phyloP scores from a whole-genome alignment of 345 rosid species.

The Gossypium stocksii region DNA sequence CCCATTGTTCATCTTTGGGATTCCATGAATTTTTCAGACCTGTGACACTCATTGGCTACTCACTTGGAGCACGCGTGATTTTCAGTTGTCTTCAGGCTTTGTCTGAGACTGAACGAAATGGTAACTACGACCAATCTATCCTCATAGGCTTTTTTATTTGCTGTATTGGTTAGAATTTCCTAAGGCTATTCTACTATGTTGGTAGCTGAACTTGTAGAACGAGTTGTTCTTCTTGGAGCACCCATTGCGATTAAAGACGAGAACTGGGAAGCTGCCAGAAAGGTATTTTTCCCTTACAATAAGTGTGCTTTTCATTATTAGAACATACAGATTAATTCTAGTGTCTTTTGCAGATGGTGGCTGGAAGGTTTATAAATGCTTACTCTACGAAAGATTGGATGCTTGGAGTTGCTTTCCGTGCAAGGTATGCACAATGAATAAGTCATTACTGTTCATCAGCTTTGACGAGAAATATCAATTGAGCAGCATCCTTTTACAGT shows the following conservation, averaged over 20 bases:
- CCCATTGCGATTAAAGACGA: constrained; percentile 72
- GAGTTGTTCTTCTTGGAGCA: constrained; percentile 92
- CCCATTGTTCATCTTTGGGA: constrained; percentile 1
- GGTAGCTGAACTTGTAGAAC: constrained; percentile 87
- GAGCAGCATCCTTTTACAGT: constrained; percentile 32
- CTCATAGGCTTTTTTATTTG: not conserved
- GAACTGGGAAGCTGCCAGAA: constrained; percentile 84
- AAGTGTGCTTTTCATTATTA: not conserved
- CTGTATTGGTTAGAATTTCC: not conserved
- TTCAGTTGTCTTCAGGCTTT: constrained; percentile 83
- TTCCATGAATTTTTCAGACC: constrained; percentile 52
- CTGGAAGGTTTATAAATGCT: constrained; percentile 91
- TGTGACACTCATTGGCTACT: constrained; percentile 81
- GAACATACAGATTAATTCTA: constrained; percentile 8
- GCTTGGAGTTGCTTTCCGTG: constrained; percentile 93
- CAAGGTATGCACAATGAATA: constrained; percentile 51
- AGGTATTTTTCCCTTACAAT: constrained; percentile 40
- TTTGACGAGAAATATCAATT: not conserved
- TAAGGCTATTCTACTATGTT: constrained; percentile 20
- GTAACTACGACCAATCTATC: constrained; percentile 30
- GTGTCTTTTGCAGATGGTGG: constrained; percentile 67
- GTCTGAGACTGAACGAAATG: constrained; percentile 75
- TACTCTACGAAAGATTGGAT: constrained; percentile 90
- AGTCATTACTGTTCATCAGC: not conserved
- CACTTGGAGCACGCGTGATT: constrained; percentile 90